phyloP scores from a whole-genome alignment of 1,284 basidiomycete genomes.

The Pisolithus thermaeus region DNA sequence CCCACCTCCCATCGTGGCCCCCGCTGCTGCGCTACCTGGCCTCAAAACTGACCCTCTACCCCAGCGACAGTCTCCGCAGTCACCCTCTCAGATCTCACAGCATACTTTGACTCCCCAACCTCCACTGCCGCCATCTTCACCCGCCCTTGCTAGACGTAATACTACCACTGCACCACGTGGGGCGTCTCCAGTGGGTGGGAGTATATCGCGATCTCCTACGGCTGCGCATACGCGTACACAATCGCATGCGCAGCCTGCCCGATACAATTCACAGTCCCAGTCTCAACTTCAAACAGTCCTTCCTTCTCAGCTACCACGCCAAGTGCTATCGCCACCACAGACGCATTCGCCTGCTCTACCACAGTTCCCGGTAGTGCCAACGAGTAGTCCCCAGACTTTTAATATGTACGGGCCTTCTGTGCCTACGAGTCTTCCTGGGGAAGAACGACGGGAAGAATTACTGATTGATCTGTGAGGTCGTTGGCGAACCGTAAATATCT shows the following conservation, averaged over 20 bases:
- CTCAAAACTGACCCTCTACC: too few relatives aligned
- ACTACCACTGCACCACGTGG: not conserved
- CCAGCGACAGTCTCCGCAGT: not conserved
- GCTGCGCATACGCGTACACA: not conserved
- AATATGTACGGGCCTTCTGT: slow-evolving; percentile 43
- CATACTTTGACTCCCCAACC: not conserved
- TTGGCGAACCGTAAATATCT: not conserved
- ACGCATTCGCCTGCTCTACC: slow-evolving; percentile 32
- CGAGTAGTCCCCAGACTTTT: slow-evolving; percentile 52
- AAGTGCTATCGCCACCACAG: not conserved
- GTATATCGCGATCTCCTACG: not conserved
- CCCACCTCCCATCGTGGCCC: slow-evolving; percentile 2
- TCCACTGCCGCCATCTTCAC: not conserved
- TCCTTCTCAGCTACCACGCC: not conserved
- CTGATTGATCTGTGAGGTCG: slow-evolving; percentile 63
- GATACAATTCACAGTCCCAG: not conserved
- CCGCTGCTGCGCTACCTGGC: slow-evolving; percentile 2
- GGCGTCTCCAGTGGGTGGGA: not conserved
- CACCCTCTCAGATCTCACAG: not conserved
- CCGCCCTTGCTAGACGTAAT: not conserved
- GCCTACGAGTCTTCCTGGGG: slow-evolving; percentile 37
- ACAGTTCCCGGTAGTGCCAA: slow-evolving; percentile 68
- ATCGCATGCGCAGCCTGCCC: not conserved
- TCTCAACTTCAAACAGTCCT: not conserved
- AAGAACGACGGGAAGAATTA: slow-evolving; percentile 77